Percentiles rank a stretch among this genome's conserved stretches.
Evolutionary conservation across 2,329 filamentous ascomycete genomes (phyloP).

Genomic region (Beauveria varroae): DNA sequence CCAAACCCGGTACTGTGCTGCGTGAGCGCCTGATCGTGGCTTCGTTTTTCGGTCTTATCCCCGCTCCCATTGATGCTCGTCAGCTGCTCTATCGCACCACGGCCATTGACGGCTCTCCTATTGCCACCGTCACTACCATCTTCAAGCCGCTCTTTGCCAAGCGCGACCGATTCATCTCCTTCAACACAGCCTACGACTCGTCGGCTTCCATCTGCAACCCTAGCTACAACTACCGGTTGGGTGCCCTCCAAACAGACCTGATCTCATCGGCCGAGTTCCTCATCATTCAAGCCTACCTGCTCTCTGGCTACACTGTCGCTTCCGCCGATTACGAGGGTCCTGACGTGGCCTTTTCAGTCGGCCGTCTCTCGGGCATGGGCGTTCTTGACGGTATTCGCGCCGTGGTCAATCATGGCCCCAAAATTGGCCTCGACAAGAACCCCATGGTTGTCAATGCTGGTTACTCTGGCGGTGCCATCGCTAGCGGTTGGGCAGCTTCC

Average conservation of each 20-base stretch:
- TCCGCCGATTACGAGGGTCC: constrained; percentile 11
- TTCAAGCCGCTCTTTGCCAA: constrained; percentile 11
- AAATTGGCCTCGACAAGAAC: constrained; percentile 2
- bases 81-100: constrained; percentile 13
- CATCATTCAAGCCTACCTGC: constrained; percentile 11
- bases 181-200: constrained; percentile 12
- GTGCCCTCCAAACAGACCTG: constrained; percentile 2
- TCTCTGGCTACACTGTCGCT: constrained; percentile 6
- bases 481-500: constrained; percentile 9
- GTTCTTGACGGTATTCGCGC: constrained; percentile 11
- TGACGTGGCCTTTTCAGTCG: constrained; percentile 2
- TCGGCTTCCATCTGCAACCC: constrained; percentile 12
- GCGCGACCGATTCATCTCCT: constrained; percentile 11
- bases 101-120: constrained; percentile 11
- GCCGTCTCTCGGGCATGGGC: constrained; percentile 6
- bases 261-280: constrained; percentile 8
- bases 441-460: constrained; percentile 8
- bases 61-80: not conserved
- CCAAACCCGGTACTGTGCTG: constrained; percentile 8
- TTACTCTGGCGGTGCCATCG: constrained; percentile 11
- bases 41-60: constrained; percentile 9
- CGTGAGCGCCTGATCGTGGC: constrained; percentile 1
- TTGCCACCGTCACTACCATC: constrained; percentile 12
- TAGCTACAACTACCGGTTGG: constrained; percentile 10
- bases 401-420: constrained; percentile 2